Percentiles rank a stretch among this genome's conserved stretches.
phyloP scores from a whole-genome alignment of 352 stramenopile species.

The Pythium apleroticum region DNA sequence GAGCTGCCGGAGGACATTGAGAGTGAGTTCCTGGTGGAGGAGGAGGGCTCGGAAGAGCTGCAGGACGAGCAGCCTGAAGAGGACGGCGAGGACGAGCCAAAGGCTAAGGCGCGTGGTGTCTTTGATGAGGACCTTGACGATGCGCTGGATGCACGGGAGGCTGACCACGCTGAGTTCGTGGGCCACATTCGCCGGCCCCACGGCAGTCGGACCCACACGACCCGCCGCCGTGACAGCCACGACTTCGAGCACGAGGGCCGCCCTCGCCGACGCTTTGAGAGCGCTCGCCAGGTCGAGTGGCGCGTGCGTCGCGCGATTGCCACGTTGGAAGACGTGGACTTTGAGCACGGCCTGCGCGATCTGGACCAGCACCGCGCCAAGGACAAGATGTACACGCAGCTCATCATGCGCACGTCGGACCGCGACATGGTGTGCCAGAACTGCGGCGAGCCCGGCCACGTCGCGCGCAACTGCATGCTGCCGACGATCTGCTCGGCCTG shows the following conservation, averaged over 20 bases:
- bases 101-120: constrained; percentile 8
- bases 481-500: constrained; percentile 80
- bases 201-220: neutral
- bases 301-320: constrained; percentile 31
- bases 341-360: constrained; percentile 63
- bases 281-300: constrained; percentile 7
- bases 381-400: constrained; percentile 64
- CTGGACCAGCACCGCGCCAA: constrained; percentile 42
- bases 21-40: constrained; percentile 4
- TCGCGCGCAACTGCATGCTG: constrained; percentile 66
- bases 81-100: constrained; percentile 23
- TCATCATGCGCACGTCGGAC: constrained; percentile 57
- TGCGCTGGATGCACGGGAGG: constrained; percentile 11
- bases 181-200: constrained; percentile 21
- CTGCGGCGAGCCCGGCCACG: constrained; percentile 73
- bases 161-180: constrained; percentile 15
- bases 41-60: constrained; percentile 10
- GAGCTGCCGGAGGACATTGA: constrained; percentile 21
- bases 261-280: neutral
- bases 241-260: constrained; percentile 9
- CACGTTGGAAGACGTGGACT: constrained; percentile 56
- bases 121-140: constrained; percentile 14
- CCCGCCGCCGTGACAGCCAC: neutral
- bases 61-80: constrained; percentile 17
- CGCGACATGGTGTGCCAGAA: constrained; percentile 68